Evolutionary conservation across 2,329 filamentous ascomycete genomes (phyloP).

Genomic region (Chaetomium strumarium): DNA sequence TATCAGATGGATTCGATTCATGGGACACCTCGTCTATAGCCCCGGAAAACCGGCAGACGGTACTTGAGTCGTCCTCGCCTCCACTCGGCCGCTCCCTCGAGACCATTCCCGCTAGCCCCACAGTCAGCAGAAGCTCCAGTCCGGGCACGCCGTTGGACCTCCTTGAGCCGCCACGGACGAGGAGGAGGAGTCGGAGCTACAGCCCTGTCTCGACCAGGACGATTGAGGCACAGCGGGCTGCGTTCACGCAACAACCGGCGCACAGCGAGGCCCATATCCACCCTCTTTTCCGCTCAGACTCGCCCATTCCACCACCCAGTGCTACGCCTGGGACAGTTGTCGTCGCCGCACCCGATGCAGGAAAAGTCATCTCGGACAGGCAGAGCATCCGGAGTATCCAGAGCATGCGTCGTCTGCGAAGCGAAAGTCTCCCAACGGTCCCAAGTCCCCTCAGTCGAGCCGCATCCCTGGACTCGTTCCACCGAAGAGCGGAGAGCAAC

Average conservation of each 20-base stretch:
- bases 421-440: slow-evolving; percentile 45
- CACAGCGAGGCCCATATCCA: slow-evolving; percentile 65
- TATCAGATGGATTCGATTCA: slow-evolving; percentile 63
- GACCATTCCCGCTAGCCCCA: slow-evolving; percentile 63
- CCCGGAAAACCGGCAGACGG: slow-evolving; percentile 52
- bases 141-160: slow-evolving; percentile 55
- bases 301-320: slow-evolving; percentile 58
- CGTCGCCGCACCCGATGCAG: slow-evolving; percentile 62
- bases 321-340: slow-evolving; percentile 66
- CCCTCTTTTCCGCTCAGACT: slow-evolving; percentile 70
- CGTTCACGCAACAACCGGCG: slow-evolving; percentile 32
- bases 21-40: slow-evolving; percentile 70
- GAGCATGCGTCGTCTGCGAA: slow-evolving; percentile 48
- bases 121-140: slow-evolving; percentile 59
- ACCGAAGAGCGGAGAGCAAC: slow-evolving; percentile 19
- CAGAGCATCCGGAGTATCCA: slow-evolving; percentile 45
- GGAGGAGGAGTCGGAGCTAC: slow-evolving; percentile 46
- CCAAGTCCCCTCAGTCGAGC: slow-evolving; percentile 46
- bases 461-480: slow-evolving; percentile 45
- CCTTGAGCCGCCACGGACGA: slow-evolving; percentile 42
- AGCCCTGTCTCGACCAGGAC: slow-evolving; percentile 37
- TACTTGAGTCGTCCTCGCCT: slow-evolving; percentile 43
- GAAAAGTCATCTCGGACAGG: slow-evolving; percentile 54
- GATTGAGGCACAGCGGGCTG: slow-evolving; percentile 28
- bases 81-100: slow-evolving; percentile 53